A percentile compares a stretch with the other conserved stretches of the same genome.
phyloP scores from a whole-genome alignment of 352 stramenopile genomes.

The Pythium folliculosum region DNA sequence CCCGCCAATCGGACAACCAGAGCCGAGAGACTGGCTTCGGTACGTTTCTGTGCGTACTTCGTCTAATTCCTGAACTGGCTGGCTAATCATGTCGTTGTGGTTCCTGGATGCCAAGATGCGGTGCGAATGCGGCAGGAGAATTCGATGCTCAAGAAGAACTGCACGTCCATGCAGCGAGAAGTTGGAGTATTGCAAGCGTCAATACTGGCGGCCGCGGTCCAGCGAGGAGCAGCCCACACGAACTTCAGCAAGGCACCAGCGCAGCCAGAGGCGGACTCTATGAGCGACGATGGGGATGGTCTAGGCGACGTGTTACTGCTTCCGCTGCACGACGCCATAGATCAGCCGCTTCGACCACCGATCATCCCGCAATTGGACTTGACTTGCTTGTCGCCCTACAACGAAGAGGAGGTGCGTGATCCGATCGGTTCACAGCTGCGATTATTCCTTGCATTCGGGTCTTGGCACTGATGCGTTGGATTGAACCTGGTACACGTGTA shows the following conservation, averaged over 20 bases:
- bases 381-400: conserved; percentile 46
- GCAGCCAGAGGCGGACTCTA: conserved; percentile 18
- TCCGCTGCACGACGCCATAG: conserved; percentile 9
- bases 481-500: neutral
- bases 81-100: neutral
- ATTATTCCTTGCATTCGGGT: neutral
- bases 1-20: conserved; percentile 24
- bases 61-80: neutral
- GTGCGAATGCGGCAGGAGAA: conserved; percentile 59
- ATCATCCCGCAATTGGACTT: conserved; percentile 57
- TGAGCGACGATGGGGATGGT: conserved; percentile 10
- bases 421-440: neutral
- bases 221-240: neutral
- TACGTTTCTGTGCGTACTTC: neutral
- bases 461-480: neutral
- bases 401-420: conserved; percentile 39
- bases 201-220: conserved; percentile 20
- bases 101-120: conserved; percentile 34
- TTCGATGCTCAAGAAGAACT: conserved; percentile 48
- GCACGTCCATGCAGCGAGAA: conserved; percentile 49
- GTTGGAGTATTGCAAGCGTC: conserved; percentile 48
- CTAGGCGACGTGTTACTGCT: conserved; percentile 20
- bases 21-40: conserved; percentile 29
- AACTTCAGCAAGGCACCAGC: conserved; percentile 1
- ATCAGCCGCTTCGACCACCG: conserved; percentile 23